These are phyloP conservation scores for Cytospora chrysosperma DNA, from an alignment of 2,329 filamentous ascomycete species.

Conservation along the genomic window DNA sequence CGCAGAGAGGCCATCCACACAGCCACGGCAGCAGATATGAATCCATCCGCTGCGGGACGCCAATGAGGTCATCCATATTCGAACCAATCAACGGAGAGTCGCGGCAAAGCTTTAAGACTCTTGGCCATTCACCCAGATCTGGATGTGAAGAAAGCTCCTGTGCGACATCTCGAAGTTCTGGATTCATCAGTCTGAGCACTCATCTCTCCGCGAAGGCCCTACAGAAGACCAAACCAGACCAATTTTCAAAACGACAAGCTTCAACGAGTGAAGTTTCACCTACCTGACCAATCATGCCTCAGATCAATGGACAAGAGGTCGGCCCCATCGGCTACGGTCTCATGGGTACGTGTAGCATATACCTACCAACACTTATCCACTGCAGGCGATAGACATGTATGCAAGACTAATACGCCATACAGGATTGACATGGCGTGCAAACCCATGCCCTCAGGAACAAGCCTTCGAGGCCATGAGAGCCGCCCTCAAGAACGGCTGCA, in stretches of 20 bases:
- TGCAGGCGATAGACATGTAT: neutral
- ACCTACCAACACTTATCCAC: neutral
- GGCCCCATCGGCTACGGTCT: conserved; percentile 34
- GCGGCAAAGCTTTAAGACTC: neutral
- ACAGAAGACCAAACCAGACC: neutral
- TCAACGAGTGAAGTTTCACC: neutral
- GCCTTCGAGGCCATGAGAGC: conserved; percentile 56
- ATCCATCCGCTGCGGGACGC: conserved; percentile 12
- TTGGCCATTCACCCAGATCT: neutral
- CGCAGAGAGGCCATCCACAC: neutral
- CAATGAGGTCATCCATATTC: conserved; percentile 7
- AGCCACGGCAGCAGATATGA: neutral
- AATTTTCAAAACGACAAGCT: neutral
- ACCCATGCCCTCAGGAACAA: conserved; percentile 43
- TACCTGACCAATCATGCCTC: conserved; percentile 28
- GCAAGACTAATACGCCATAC: neutral
- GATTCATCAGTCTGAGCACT: neutral
- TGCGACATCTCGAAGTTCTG: neutral
- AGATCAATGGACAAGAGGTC: conserved; percentile 32
- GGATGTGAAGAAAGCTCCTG: neutral
- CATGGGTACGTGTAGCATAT: conserved; percentile 31
- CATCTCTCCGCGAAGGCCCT: no score
- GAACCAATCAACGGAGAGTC: neutral
- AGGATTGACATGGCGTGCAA: conserved; percentile 46
- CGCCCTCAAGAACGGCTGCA: conserved; percentile 45